Conservation (phyloP, 345 rosid genomes). For the Aegle marmelos region DNA sequence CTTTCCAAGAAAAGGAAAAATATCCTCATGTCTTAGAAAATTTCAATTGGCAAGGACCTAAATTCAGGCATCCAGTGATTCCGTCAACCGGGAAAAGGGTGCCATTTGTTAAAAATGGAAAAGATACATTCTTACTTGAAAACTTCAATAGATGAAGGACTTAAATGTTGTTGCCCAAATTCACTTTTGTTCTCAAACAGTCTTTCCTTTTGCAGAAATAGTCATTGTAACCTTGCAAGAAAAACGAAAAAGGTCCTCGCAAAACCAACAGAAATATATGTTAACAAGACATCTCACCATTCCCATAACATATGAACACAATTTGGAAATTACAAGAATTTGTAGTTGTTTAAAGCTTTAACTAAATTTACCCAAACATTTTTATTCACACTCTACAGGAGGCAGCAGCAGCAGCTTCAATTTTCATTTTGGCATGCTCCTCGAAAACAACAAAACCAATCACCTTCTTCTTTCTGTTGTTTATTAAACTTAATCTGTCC, state of each 20-base stretch:
- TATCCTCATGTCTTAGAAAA: too few relatives aligned
- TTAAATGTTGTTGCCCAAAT: too few relatives aligned
- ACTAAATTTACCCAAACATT: background rate
- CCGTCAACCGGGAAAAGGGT: too few relatives aligned
- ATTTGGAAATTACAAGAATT: background rate
- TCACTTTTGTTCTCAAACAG: background rate
- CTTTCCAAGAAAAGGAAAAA: too few relatives aligned
- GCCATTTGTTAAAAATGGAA: too few relatives aligned
- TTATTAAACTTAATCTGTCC: background rate
- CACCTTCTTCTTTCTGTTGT: background rate
- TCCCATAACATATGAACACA: background rate
- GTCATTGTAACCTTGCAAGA: too few relatives aligned
- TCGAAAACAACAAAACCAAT: background rate
- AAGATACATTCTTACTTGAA: too few relatives aligned
- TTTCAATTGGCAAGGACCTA: too few relatives aligned
- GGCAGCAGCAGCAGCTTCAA: background rate
- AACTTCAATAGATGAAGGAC: too few relatives aligned
- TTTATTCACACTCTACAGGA: background rate
- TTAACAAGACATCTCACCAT: background rate
- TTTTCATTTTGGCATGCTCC: background rate
- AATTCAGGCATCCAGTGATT: too few relatives aligned
- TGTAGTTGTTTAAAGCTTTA: background rate
- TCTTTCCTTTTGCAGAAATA: too few relatives aligned
- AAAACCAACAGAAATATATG: background rate
- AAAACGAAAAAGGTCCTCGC: background rate